These are phyloP conservation scores for Solanum medicagineum DNA, from an alignment of 257 asterid genomes.

Conservation along the genomic window DNA sequence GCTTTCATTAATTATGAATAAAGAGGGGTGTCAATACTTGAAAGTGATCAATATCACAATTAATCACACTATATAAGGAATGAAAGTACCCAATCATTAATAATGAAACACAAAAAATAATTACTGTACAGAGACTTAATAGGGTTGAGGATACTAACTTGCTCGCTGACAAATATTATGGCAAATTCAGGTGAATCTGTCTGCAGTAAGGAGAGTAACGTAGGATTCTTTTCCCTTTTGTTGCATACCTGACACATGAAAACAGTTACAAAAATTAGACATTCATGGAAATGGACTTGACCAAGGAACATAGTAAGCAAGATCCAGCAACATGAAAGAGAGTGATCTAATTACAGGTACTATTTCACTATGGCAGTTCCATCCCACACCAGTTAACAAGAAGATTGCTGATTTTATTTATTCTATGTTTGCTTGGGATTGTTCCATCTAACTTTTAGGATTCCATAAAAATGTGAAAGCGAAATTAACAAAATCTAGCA, in stretches of 20 bases:
- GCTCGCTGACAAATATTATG: slow-evolving; percentile 81
- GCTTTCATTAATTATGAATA: background rate
- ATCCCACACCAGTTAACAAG: background rate
- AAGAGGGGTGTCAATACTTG: background rate
- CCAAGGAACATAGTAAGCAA: background rate
- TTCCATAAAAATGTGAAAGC: background rate
- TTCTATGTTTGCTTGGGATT: background rate
- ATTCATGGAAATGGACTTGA: background rate
- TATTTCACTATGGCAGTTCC: background rate
- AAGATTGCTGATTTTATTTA: background rate
- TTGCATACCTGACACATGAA: slow-evolving; percentile 45
- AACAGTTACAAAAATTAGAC: background rate
- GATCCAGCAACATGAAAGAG: background rate
- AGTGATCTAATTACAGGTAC: background rate
- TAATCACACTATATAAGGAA: background rate
- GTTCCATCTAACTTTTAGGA: background rate
- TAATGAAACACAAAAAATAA: background rate
- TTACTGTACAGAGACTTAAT: background rate
- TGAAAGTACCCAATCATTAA: background rate
- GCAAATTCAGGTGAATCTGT: slow-evolving; percentile 77
- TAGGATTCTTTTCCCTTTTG: slow-evolving; percentile 47
- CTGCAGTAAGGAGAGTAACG: slow-evolving; percentile 50
- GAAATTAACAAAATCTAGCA: background rate
- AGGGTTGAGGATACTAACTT: slow-evolving; percentile 39
- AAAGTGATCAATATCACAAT: background rate